Percentiles rank a stretch among this genome's conserved stretches.
These are phyloP conservation scores for Pseudocercospora eumusae DNA, from an alignment of 2,329 filamentous ascomycete genomes.

Conservation along the genomic window DNA sequence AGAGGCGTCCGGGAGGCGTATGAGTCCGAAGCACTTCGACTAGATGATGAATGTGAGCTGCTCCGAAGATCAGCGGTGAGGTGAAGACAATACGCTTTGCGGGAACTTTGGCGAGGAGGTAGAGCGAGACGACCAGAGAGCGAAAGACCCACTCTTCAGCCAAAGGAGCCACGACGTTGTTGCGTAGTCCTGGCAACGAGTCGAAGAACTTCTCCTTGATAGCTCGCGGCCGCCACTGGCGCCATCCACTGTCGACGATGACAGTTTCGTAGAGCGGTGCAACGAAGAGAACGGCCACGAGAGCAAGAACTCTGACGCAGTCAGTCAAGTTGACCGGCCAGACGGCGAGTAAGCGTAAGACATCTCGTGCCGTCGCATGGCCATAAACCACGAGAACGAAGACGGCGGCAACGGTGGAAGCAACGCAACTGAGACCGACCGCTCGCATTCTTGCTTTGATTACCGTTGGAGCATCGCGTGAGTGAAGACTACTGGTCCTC, in stretches of 20 bases:
- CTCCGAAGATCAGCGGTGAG: slow-evolving; percentile 85
- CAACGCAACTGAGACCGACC: slow-evolving; percentile 72
- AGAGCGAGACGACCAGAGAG: slow-evolving; percentile 78
- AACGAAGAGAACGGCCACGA: slow-evolving; percentile 77
- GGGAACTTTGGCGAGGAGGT: slow-evolving; percentile 67
- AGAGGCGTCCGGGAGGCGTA: slow-evolving; percentile 50
- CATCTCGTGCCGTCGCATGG: slow-evolving; percentile 53
- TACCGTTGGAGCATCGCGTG: slow-evolving; percentile 83
- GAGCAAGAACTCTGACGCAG: slow-evolving; percentile 58
- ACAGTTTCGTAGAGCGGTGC: slow-evolving; percentile 82
- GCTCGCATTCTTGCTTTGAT: slow-evolving; percentile 83
- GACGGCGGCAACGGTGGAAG: slow-evolving; percentile 67
- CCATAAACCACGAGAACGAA: slow-evolving; percentile 62
- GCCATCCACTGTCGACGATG: slow-evolving; percentile 70
- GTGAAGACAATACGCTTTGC: slow-evolving; percentile 68
- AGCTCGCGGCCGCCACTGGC: slow-evolving; percentile 50
- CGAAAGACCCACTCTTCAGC: slow-evolving; percentile 96
- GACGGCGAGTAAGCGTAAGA: slow-evolving; percentile 72
- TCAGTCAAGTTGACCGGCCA: slow-evolving; percentile 67
- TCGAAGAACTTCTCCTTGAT: slow-evolving; percentile 62
- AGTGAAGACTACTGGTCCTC: slow-evolving; percentile 74
- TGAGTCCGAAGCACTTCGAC: slow-evolving; percentile 88
- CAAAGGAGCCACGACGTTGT: slow-evolving; percentile 78
- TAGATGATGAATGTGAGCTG: slow-evolving; percentile 92
- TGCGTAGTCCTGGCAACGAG: slow-evolving; percentile 82